Evolutionary conservation across 305 asterid genomes (phyloP), one percentile per base, ranked within the genome.

Genomic region (Ajuga reptans): DNA sequence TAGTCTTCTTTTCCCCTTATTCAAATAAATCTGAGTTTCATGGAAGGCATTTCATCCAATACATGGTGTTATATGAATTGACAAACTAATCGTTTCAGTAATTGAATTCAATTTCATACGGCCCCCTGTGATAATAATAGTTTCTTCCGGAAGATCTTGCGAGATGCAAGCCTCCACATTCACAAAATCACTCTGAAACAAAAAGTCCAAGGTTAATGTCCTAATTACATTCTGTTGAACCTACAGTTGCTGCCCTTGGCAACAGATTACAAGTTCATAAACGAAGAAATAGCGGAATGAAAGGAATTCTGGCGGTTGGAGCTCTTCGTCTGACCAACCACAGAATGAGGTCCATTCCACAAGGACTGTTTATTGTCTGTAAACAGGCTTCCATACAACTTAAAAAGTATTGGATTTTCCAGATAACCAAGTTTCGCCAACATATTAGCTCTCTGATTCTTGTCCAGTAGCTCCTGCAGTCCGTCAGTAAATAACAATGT

Each of bases 341-440:
- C 74, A 15, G 98, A 90, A 79, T 84, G 96, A 29, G 96, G 92
- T 60, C 98, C 98, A 11, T 72, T 92, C 98, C 98, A 92, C 43
- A 83, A 79, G 5, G 95, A 92, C 57, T 37, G 42, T 1, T 79
- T 50, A 51, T 78, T 76, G 69, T 85, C 89, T 1, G 83, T 60
- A 77, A 92, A 92, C 1, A 92, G 84, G n/a, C 85, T 80, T 7
- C 90, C 89, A 3, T 80, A 83, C 56, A 92, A 60, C 64, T 81
- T 85, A 75, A 84, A 75, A 69, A 82, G 87, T 86, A 53, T 72
- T 10, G 98, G 90, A 75, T 92, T 90, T 66, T 90, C 96, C 54
- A 88, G 77, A 61, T 88, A 85, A 2, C 85, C 83, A 54, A 92
- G 95, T 71, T 89, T 92, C 85, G 87, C 93, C 59, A 83, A 70